These are phyloP conservation scores for Lumnitzera racemosa DNA, from an alignment of 345 rosid species.

Conservation along the genomic window DNA sequence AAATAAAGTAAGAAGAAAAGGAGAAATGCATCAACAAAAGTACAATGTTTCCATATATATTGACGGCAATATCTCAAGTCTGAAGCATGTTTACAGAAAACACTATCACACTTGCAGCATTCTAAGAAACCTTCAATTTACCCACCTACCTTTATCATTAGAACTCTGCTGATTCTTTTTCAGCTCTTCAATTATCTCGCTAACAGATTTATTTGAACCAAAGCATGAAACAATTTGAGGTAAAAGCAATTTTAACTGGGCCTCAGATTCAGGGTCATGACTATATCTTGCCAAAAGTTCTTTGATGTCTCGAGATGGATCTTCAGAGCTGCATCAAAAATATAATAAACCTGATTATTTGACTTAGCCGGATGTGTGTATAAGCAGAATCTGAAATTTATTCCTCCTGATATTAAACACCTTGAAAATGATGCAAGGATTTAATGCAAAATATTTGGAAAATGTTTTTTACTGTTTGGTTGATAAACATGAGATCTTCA, in stretches of 20 bases:
- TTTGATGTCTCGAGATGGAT: constrained; percentile 50
- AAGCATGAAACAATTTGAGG: constrained; percentile 72
- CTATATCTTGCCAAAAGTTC: constrained; percentile 49
- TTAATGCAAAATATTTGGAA: too few relatives aligned
- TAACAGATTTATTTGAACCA: constrained; percentile 46
- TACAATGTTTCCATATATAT: too few relatives aligned
- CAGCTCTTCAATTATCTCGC: constrained; percentile 62
- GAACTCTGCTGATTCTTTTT: constrained; percentile 53
- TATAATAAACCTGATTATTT: not conserved
- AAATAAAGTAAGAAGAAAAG: not conserved
- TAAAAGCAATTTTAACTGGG: constrained; percentile 50
- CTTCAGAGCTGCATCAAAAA: constrained; percentile 49
- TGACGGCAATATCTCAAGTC: too few relatives aligned
- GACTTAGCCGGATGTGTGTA: too few relatives aligned
- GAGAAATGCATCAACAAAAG: not conserved
- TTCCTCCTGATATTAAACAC: too few relatives aligned
- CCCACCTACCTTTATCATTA: constrained; percentile 45
- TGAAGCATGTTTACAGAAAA: too few relatives aligned
- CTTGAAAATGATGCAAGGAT: too few relatives aligned
- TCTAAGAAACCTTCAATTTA: not conserved
- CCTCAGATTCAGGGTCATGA: constrained; percentile 49
- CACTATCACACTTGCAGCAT: too few relatives aligned
- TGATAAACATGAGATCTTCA: too few relatives aligned
- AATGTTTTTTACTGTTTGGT: too few relatives aligned
- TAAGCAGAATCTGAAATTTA: too few relatives aligned